A percentile compares a stretch with the other conserved stretches of the same genome.
Evolutionary conservation across 352 stramenopile species (phyloP).

Genomic region (Pseudoperonospora humuli): DNA sequence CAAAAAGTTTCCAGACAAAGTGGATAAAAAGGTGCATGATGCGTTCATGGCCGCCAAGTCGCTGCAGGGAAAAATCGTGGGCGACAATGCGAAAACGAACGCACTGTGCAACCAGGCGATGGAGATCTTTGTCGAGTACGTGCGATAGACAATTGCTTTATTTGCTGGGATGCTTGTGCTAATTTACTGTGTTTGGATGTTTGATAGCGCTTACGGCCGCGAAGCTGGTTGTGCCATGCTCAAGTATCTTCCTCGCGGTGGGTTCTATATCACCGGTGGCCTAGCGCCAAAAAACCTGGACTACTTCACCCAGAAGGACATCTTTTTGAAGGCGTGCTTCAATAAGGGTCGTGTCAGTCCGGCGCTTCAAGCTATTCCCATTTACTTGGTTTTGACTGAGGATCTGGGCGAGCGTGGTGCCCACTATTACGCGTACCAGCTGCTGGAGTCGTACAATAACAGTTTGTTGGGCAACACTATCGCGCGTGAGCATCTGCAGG

Average conservation of each 20-base stretch:
- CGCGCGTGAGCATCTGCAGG: constrained; percentile 16
- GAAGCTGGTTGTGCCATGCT: constrained; percentile 92
- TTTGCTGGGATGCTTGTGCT: neutral
- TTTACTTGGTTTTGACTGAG: constrained; percentile 89
- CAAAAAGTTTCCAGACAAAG: constrained; percentile 84
- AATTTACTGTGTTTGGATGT: constrained; percentile 1
- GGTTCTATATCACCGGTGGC: constrained; percentile 95
- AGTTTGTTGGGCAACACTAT: constrained; percentile 29
- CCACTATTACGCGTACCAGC: constrained; percentile 82
- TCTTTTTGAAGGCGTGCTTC: constrained; percentile 79
- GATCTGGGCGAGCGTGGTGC: constrained; percentile 85
- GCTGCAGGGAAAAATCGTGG: constrained; percentile 79
- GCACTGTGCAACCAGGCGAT: constrained; percentile 85
- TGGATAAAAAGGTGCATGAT: constrained; percentile 69
- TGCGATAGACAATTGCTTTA: neutral
- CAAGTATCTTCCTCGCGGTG: constrained; percentile 94
- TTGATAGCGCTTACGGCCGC: constrained; percentile 83
- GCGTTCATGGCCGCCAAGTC: constrained; percentile 54
- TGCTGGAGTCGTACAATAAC: constrained; percentile 57
- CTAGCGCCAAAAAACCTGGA: constrained; percentile 96
- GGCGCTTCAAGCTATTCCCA: constrained; percentile 61
- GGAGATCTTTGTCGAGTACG: constrained; percentile 91
- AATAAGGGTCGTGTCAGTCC: constrained; percentile 86
- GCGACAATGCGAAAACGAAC: constrained; percentile 79
- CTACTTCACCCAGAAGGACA: constrained; percentile 81